Evolutionary conservation across 1,284 basidiomycete species (phyloP).

Genomic region (Ceratobasidium sp.): DNA sequence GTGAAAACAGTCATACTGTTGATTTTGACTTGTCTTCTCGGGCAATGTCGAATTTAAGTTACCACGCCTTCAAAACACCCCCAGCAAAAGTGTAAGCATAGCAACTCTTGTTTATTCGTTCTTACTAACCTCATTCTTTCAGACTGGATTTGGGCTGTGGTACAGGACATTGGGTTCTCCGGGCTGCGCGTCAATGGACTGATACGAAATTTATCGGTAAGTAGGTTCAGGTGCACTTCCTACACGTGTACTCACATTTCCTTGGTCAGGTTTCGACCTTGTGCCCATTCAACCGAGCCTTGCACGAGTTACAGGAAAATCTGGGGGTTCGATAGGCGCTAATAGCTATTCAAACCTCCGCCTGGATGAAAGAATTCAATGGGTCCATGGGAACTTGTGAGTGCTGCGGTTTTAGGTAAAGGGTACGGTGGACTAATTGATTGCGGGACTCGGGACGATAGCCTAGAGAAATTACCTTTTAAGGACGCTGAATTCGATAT

Average conservation of each 20-base stretch:
- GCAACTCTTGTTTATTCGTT: not conserved
- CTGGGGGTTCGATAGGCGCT: conserved; percentile 2
- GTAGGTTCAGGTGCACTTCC: not conserved
- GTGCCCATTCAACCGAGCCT: conserved; percentile 45
- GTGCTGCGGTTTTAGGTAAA: not conserved
- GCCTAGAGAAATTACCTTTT: conserved; percentile 29
- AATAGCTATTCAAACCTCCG: conserved; percentile 8
- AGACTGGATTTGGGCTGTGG: conserved; percentile 46
- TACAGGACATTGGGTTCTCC: conserved; percentile 44
- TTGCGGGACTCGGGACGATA: not conserved
- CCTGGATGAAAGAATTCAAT: conserved; percentile 34
- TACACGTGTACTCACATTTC: conserved; percentile 17
- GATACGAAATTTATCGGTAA: conserved; percentile 44
- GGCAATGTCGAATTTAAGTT: conserved; percentile 11
- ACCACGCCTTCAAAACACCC: conserved; percentile 39
- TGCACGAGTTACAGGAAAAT: conserved; percentile 29
- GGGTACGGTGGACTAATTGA: not conserved
- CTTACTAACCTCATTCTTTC: conserved; percentile 4
- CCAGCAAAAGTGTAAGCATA: conserved; percentile 44
- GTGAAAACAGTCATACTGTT: conserved; percentile 31
- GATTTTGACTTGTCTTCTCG: conserved; percentile 35
- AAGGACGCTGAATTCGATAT: conserved; percentile 28
- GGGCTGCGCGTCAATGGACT: conserved; percentile 43
- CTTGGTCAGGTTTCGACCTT: conserved; percentile 44
- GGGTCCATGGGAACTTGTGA: conserved; percentile 42